Percentiles rank a stretch among this genome's conserved stretches.
Evolutionary conservation across 805 yeast species (phyloP).

Genomic region (Metschnikowia aberdeeniae): DNA sequence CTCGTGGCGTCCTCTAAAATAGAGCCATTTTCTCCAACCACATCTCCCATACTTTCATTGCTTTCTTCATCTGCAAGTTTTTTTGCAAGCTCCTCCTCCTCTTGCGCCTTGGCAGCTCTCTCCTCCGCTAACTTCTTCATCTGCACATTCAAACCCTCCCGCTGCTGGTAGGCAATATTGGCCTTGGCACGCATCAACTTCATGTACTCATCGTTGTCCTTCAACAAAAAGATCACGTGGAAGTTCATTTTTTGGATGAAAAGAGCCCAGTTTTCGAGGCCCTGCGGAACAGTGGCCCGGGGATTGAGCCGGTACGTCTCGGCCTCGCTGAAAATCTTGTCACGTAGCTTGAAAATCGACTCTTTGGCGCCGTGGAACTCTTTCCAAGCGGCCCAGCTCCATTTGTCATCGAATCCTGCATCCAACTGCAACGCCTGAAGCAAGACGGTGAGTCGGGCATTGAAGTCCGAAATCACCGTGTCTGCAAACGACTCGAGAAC

Average conservation of each 20-base stretch:
- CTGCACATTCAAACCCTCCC: slow-evolving; percentile 24
- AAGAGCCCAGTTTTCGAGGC: slow-evolving; percentile 31
- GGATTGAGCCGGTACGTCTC: slow-evolving; percentile 20
- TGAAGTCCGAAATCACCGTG: slow-evolving; percentile 59
- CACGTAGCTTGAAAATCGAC: slow-evolving; percentile 51
- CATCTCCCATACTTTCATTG: not conserved
- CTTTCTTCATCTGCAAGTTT: not conserved
- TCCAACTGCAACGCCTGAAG: slow-evolving; percentile 30
- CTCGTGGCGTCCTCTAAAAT: too few relatives aligned
- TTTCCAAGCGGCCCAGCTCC: slow-evolving; percentile 40
- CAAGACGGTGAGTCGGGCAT: slow-evolving; percentile 49
- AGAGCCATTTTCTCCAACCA: too few relatives aligned
- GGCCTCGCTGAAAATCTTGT: slow-evolving; percentile 38
- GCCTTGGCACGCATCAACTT: slow-evolving; percentile 40
- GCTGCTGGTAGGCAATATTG: slow-evolving; percentile 38
- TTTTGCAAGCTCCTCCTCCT: not conserved
- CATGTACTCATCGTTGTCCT: slow-evolving; percentile 52
- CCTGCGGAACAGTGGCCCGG: slow-evolving; percentile 27
- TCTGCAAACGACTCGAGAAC: slow-evolving; percentile 73
- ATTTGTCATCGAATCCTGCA: slow-evolving; percentile 16
- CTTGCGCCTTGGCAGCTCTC: slow-evolving; percentile 1
- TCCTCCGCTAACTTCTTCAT: slow-evolving; percentile 6
- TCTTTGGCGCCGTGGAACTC: slow-evolving; percentile 55
- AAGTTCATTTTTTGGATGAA: slow-evolving; percentile 38
- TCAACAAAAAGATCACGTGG: slow-evolving; percentile 47